phyloP scores from a whole-genome alignment of 352 stramenopile genomes.

The Poterioochromonas sp. region DNA sequence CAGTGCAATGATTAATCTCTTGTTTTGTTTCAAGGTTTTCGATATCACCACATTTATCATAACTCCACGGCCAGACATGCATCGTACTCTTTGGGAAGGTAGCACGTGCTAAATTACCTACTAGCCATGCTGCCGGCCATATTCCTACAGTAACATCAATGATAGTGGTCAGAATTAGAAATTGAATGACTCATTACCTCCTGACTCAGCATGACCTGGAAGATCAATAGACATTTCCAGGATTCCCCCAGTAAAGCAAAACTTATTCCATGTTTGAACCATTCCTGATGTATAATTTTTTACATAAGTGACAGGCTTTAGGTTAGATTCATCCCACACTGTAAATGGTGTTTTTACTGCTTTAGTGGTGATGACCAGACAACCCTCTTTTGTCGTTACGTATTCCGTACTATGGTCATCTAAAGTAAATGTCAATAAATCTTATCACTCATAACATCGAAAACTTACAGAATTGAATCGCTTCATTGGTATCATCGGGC shows the following conservation, averaged over 20 bases:
- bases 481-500: constrained; percentile 2
- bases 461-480: not conserved
- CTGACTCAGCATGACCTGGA: constrained; percentile 55
- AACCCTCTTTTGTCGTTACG: constrained; percentile 8
- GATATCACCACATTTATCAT: constrained; percentile 70
- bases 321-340: not conserved
- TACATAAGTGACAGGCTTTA: not conserved
- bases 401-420: constrained; percentile 19
- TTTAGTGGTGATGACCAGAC: not conserved
- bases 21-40: constrained; percentile 59
- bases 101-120: constrained; percentile 85
- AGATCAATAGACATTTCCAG: constrained; percentile 66
- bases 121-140: constrained; percentile 91
- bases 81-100: constrained; percentile 71
- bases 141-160: constrained; percentile 34
- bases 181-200: constrained; percentile 40
- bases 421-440: too few relatives aligned
- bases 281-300: constrained; percentile 60
- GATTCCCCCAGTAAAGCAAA: constrained; percentile 78
- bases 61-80: constrained; percentile 86
- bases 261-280: constrained; percentile 82
- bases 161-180: not conserved
- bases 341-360: not conserved
- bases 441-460: not conserved
- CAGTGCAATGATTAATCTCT: constrained; percentile 74